These are phyloP conservation scores for Candida jianshihensis DNA, from an alignment of 805 yeast genomes.

Conservation along the genomic window DNA sequence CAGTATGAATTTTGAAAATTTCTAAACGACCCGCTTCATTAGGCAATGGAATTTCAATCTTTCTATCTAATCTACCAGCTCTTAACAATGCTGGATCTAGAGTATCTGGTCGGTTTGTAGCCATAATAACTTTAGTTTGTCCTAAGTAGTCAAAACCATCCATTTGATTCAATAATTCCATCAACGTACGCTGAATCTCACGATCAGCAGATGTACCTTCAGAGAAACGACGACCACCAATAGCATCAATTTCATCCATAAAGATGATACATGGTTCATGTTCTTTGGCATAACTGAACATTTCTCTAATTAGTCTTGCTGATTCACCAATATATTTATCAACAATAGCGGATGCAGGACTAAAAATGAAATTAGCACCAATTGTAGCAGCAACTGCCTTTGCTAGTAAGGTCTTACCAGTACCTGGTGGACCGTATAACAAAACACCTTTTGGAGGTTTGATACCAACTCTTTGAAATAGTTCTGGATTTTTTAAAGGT, in stretches of 20 bases:
- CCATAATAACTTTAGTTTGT: constrained; percentile 96
- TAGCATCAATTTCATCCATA: constrained; percentile 98
- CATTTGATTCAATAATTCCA: constrained; percentile 97
- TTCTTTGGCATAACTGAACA: constrained; percentile 96
- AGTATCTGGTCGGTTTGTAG: constrained; percentile 98
- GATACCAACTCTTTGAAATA: constrained; percentile 92
- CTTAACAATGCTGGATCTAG: constrained; percentile 94
- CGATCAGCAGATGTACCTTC: constrained; percentile 99
- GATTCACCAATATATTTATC: constrained; percentile 98
- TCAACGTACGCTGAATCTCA: constrained; percentile 94
- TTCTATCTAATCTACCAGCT: constrained; percentile 96
- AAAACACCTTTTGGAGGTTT: constrained; percentile 98
- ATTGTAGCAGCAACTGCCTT: constrained; percentile 98
- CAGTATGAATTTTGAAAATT: constrained; percentile 87
- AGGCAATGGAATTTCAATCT: constrained; percentile 91
- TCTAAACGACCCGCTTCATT: constrained; percentile 94
- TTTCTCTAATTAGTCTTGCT: constrained; percentile 92
- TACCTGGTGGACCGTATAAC: constrained; percentile 97
- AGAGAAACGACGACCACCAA: constrained; percentile 95
- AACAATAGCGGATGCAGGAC: constrained; percentile 98
- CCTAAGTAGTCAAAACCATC: constrained; percentile 97
- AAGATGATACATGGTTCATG: constrained; percentile 97
- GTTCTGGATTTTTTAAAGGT: constrained; percentile 94
- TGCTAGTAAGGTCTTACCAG: constrained; percentile 93
- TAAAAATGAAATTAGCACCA: constrained; percentile 94